phyloP scores from a whole-genome alignment of 1,284 basidiomycete genomes.

The Heimioporus punctisporus region DNA sequence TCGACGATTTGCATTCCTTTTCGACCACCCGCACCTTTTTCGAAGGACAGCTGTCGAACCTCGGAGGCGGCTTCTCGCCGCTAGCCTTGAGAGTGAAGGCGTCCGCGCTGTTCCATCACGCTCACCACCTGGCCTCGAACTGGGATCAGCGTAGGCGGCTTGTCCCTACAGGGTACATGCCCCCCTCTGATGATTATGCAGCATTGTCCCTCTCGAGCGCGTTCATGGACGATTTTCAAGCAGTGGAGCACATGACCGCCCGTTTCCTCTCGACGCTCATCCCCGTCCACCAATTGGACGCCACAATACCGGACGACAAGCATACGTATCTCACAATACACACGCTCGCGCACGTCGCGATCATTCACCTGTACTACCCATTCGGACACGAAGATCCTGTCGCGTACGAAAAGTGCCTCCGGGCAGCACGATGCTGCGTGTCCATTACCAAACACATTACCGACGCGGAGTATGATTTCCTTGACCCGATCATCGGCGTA shows the following conservation, averaged over 20 bases:
- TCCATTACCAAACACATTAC: slow-evolving; percentile 60
- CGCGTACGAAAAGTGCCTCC: slow-evolving; percentile 65
- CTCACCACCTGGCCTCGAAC: slow-evolving; percentile 56
- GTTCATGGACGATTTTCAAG: slow-evolving; percentile 58
- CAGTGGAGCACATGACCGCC: slow-evolving; percentile 61
- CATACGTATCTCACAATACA: slow-evolving; percentile 61
- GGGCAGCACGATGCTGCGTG: slow-evolving; percentile 58
- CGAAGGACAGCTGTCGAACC: slow-evolving; percentile 51
- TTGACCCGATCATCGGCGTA: slow-evolving; percentile 77
- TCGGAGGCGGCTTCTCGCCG: slow-evolving; percentile 57
- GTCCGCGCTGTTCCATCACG: slow-evolving; percentile 71
- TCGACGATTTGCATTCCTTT: slow-evolving; percentile 49
- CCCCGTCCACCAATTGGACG: slow-evolving; percentile 64
- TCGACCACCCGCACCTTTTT: slow-evolving; percentile 66
- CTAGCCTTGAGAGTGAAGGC: slow-evolving; percentile 71
- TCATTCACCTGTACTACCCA: slow-evolving; percentile 64
- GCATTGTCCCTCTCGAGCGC: slow-evolving; percentile 45
- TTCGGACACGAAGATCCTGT: slow-evolving; percentile 60
- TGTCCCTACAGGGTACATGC: slow-evolving; percentile 12
- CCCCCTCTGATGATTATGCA: slow-evolving; percentile 25
- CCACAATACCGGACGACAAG: slow-evolving; percentile 57
- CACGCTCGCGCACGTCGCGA: slow-evolving; percentile 67
- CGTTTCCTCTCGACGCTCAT: slow-evolving; percentile 65
- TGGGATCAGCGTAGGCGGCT: slow-evolving; percentile 58
- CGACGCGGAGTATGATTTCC: slow-evolving; percentile 64